A percentile compares a stretch with the other conserved stretches of the same genome.
Evolutionary conservation across 2,329 filamentous ascomycete genomes (phyloP).

Genomic region (Ophiostoma novo-ulmi): DNA sequence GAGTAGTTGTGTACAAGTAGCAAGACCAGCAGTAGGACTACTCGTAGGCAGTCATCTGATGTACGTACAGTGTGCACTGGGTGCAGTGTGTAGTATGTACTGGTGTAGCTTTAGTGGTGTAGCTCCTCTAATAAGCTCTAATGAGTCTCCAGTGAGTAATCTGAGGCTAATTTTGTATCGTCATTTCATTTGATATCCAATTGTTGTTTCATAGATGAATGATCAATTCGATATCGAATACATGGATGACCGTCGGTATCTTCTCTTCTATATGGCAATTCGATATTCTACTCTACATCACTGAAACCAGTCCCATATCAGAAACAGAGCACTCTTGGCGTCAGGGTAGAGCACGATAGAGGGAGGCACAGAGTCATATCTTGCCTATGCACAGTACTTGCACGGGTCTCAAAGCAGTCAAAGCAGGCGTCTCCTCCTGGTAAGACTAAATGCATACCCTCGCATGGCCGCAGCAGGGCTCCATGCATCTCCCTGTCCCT

Average conservation of each 20-base stretch:
- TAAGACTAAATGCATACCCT: too few species aligned
- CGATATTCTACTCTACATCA: neutral
- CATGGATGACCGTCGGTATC: too few species aligned
- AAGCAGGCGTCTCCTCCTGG: neutral
- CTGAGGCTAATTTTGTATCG: neutral
- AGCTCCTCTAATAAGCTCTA: neutral
- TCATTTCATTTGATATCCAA: neutral
- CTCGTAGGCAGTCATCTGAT: neutral
- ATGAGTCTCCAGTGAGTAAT: neutral
- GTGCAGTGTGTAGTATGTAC: too few species aligned
- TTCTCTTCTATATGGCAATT: neutral
- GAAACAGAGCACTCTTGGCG: slow-evolving; percentile 4
- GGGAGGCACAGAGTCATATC: neutral
- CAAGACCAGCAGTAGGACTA: neutral
- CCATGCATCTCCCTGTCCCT: neutral
- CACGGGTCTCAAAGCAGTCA: neutral
- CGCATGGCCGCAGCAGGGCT: neutral
- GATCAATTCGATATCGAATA: too few species aligned
- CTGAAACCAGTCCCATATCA: neutral
- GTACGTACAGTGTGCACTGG: neutral
- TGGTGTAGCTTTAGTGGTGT: neutral
- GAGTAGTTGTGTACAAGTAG: neutral
- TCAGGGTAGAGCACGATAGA: neutral
- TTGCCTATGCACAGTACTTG: neutral
- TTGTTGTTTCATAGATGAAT: neutral